phyloP scores from a whole-genome alignment of 140 eudicot genomes.

The Anethum foeniculum region DNA sequence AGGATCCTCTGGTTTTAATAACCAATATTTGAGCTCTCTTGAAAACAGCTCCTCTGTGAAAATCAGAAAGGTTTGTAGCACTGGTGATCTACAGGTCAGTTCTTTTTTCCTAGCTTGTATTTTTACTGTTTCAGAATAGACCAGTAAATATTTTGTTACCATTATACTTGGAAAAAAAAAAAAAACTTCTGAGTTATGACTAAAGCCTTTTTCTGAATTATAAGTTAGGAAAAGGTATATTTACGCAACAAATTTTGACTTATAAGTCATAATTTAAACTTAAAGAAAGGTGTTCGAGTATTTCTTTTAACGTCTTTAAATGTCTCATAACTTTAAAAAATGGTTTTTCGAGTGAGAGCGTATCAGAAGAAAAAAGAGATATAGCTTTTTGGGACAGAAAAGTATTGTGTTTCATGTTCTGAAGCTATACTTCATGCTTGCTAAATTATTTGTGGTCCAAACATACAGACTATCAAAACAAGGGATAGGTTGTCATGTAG shows the following conservation, averaged over 20 bases:
- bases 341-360: not conserved
- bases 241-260: too few species aligned
- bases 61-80: conserved; percentile 82
- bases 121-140: not conserved
- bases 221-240: too few species aligned
- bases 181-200: too few species aligned
- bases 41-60: conserved; percentile 41
- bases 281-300: too few species aligned
- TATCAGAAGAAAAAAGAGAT: not conserved
- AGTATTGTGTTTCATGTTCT: not conserved
- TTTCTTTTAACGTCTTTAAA: too few species aligned
- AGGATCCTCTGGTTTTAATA: conserved; percentile 33
- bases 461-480: conserved; percentile 37
- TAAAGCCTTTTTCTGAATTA: too few species aligned
- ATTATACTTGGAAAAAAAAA: not conserved
- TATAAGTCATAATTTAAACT: too few species aligned
- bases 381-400: not conserved
- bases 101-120: not conserved
- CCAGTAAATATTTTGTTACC: not conserved
- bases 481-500: conserved; percentile 43
- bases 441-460: conserved; percentile 4
- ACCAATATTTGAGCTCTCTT: conserved; percentile 29
- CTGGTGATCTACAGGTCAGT: conserved; percentile 87
- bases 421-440: not conserved
- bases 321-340: too few species aligned